Conservation (phyloP, 192 early-diverging fungal species). For the Jimgerdemannia lactiflua region DNA sequence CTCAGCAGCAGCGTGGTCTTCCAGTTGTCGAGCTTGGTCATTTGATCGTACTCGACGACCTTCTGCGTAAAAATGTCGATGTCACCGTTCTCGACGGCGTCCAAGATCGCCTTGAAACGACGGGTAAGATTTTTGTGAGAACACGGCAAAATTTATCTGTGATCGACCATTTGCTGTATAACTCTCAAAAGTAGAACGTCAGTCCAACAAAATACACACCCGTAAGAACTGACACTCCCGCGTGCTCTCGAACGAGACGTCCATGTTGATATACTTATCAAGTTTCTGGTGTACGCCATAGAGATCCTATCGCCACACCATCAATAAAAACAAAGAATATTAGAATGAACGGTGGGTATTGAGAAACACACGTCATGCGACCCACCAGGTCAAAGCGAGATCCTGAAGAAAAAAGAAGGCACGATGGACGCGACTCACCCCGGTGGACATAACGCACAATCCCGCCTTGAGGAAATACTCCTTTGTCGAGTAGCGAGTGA, state of each 20-base stretch:
- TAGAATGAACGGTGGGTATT: neutral
- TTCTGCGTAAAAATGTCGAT: constrained; percentile 79
- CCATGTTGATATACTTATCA: constrained; percentile 86
- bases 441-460: constrained; percentile 82
- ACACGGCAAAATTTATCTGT: neutral
- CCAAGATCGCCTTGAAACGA: constrained; percentile 57
- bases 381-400: neutral
- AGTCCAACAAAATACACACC: constrained; percentile 26
- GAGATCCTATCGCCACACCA: constrained; percentile 53
- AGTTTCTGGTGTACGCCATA: constrained; percentile 73
- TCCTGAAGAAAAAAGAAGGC: no score
- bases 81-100: constrained; percentile 75
- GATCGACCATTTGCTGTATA: neutral
- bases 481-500: constrained; percentile 94
- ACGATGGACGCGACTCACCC: constrained; percentile 36
- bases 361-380: neutral
- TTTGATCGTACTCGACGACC: constrained; percentile 80
- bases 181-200: neutral
- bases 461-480: constrained; percentile 98
- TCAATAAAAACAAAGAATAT: no score
- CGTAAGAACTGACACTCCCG: constrained; percentile 82
- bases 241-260: constrained; percentile 78
- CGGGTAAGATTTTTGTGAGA: neutral
- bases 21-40: constrained; percentile 95
- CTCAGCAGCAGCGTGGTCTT: constrained; percentile 89